phyloP scores from a whole-genome alignment of 345 rosid genomes.

The Erucastrum elatum region DNA sequence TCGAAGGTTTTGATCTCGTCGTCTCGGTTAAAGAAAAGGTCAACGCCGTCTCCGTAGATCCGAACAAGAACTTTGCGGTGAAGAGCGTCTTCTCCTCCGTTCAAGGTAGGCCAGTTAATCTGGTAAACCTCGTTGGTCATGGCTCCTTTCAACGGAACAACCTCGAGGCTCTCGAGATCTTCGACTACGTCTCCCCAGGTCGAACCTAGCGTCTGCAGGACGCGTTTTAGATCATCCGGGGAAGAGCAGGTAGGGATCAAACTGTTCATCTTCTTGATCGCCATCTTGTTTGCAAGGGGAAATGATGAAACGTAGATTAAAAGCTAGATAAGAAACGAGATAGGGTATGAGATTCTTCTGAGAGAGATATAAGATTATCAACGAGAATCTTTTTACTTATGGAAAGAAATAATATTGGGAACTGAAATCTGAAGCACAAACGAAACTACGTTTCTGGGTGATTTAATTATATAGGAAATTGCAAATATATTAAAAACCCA shows the following conservation, averaged over 20 bases:
- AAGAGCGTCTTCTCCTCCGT: constrained; percentile 32
- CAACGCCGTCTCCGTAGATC: constrained; percentile 90
- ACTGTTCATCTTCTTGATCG: constrained; percentile 9
- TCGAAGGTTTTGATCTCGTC: constrained; percentile 85
- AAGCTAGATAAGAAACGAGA: neutral
- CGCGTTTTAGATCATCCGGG: constrained; percentile 57
- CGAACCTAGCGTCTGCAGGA: constrained; percentile 48
- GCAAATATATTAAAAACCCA: neutral
- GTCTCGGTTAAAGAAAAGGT: constrained; percentile 73
- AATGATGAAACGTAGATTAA: neutral
- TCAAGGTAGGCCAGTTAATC: constrained; percentile 69
- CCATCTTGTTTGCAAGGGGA: constrained; percentile 7
- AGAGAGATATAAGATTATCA: neutral
- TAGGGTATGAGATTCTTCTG: neutral
- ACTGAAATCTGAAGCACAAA: constrained; percentile 1
- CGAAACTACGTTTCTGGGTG: constrained; percentile 34
- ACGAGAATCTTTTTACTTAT: constrained; percentile 20
- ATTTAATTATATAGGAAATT: neutral
- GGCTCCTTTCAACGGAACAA: constrained; percentile 69
- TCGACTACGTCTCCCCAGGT: constrained; percentile 68
- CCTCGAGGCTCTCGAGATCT: constrained; percentile 53
- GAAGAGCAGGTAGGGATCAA: constrained; percentile 39
- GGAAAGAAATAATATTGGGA: constrained; percentile 22
- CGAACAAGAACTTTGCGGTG: constrained; percentile 63
- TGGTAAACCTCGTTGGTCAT: constrained; percentile 88